A percentile compares a stretch with the other conserved stretches of the same genome.
Conservation (phyloP, 371 early-diverging fungal genomes). For the Lichtheimia ramosa region DNA sequence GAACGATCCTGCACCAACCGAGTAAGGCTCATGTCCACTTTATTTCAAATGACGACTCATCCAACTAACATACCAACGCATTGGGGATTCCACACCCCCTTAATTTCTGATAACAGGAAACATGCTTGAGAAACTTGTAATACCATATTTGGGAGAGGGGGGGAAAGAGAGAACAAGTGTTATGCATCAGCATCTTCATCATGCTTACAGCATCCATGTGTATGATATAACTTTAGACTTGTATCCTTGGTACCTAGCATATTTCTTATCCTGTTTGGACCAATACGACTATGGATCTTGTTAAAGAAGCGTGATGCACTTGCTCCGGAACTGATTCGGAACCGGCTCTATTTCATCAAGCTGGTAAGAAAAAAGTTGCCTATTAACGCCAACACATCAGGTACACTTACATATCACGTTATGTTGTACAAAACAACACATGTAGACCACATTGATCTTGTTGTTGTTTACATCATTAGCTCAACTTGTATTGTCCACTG, state of each 20-base stretch:
- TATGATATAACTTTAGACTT: no score
- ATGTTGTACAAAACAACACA: not conserved
- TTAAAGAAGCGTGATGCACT: constrained; percentile 28
- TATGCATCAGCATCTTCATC: no score
- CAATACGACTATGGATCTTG: constrained; percentile 46
- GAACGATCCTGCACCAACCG: no score
- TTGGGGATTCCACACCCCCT: no score
- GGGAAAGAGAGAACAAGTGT: no score
- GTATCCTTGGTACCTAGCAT: not conserved
- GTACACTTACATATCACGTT: not conserved
- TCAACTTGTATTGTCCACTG: constrained; percentile 11
- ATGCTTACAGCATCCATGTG: no score
- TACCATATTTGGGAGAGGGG: no score
- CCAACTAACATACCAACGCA: no score
- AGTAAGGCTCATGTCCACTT: no score
- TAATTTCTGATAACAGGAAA: no score
- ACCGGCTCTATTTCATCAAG: constrained; percentile 54
- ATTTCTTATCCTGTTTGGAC: constrained; percentile 50
- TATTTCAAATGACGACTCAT: no score
- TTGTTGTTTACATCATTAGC: constrained; percentile 25
- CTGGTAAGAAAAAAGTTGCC: constrained; percentile 34
- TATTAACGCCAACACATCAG: not conserved
- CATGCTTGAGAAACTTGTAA: no score
- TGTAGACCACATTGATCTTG: constrained; percentile 26
- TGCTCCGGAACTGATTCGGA: constrained; percentile 34